phyloP scores from a whole-genome alignment of 1,284 basidiomycete genomes.

The Pholiota adiposa region DNA sequence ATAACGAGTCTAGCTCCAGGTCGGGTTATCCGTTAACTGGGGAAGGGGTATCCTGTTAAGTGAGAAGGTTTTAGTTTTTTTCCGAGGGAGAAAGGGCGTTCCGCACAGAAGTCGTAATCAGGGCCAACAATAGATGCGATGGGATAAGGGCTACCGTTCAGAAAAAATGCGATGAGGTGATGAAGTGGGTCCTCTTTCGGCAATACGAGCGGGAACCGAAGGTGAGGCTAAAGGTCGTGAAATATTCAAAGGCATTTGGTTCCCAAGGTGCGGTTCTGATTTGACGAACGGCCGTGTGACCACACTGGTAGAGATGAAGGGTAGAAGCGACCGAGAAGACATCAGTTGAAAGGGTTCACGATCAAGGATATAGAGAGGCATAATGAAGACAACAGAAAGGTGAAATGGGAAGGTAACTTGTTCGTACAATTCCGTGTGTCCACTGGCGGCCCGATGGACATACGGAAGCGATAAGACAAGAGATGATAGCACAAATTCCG shows the following conservation, averaged over 20 bases:
- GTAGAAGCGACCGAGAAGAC: slow-evolving; percentile 5
- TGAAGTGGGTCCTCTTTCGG: slow-evolving; percentile 16
- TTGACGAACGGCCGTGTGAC: slow-evolving; percentile 45
- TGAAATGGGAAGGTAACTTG: slow-evolving; percentile 1
- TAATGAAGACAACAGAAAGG: slow-evolving; percentile 13
- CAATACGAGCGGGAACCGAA: slow-evolving; percentile 10
- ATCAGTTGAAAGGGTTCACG: slow-evolving; percentile 12
- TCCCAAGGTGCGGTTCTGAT: slow-evolving; percentile 34
- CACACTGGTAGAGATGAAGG: slow-evolving; percentile 23
- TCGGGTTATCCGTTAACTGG: slow-evolving; percentile 6
- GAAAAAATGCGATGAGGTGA: slow-evolving; percentile 8
- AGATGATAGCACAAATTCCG: slow-evolving; percentile 1
- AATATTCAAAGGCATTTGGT: slow-evolving; percentile 34
- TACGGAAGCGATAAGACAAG: slow-evolving; percentile 2
- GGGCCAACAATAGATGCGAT: slow-evolving; percentile 15
- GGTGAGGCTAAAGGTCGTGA: slow-evolving; percentile 18
- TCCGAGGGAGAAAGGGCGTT: slow-evolving; percentile 1
- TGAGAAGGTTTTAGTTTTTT: neutral
- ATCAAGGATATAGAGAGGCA: slow-evolving; percentile 2
- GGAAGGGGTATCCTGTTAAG: slow-evolving; percentile 10
- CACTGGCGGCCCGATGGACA: neutral
- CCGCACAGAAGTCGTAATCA: slow-evolving; percentile 10
- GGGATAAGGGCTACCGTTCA: neutral
- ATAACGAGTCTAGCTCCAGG: neutral
- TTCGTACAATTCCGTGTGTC: slow-evolving; percentile 1